Evolutionary conservation across 1,284 basidiomycete species (phyloP), one percentile per base, ranked within the genome.

Genomic region (Farysia itapuensis): DNA sequence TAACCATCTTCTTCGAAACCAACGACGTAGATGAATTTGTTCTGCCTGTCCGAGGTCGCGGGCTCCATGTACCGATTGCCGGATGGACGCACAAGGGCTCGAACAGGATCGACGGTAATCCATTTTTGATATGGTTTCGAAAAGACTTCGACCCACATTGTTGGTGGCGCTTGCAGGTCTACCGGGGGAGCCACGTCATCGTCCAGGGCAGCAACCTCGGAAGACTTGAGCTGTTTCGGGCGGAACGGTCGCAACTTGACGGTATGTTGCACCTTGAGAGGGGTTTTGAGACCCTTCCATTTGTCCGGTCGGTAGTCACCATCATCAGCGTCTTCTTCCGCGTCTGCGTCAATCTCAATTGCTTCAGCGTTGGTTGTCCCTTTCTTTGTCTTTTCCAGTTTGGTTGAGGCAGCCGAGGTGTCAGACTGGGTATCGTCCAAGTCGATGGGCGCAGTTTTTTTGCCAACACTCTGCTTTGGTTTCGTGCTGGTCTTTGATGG

Each of bases 141-240:
- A 78, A 93, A 99, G 0, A 96, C 89, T 77, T 98, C 95, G 1
- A 89, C 90, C 95, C 94, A 99, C 77, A 93, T 90, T 3, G 94
- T 86, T 0, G 94, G 95, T 2, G 92, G 87, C n/a, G 72, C 74
- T 4, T 51, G 44, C 30, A 65, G 24, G 39, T 76, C 72, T 19
- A 74, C 49, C 0, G 66, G 69, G 30, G 80, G 79, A 20, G 79
- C 57, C 6, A 67, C 58, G 8, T 33, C 33, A 14, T 51, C 47
- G 22, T 60, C 50, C 9, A 47, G 39, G 3, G 60, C 48, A 2
- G 48, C 53, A 4, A 71, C 41, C 24, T 64, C 67, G 3, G 56
- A 59, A 19, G 46, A 39, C 29, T 67, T 71, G 24, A 61, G 45
- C 30, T 58, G 45, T 19, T 59, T 64, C 12, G 67, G 64, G 14